These are phyloP conservation scores for Euphorbia lathyris DNA, from an alignment of 345 rosid genomes.

Conservation along the genomic window DNA sequence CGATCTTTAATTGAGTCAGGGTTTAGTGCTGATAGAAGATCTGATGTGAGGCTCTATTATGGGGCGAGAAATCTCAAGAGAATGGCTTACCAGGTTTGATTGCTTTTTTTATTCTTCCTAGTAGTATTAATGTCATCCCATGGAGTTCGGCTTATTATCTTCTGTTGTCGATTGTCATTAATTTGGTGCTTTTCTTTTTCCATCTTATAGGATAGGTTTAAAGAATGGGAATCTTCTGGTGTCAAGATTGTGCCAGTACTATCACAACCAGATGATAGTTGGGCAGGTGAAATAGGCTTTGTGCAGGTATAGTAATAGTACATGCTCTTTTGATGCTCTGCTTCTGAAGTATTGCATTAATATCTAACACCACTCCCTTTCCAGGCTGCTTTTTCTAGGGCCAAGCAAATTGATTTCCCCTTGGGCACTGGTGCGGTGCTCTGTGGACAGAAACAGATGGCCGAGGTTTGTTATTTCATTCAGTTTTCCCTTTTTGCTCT, in stretches of 20 bases:
- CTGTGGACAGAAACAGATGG: constrained; percentile 96
- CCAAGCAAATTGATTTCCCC: constrained; percentile 51
- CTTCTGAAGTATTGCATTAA: neutral
- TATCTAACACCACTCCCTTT: constrained; percentile 10
- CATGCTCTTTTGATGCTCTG: neutral
- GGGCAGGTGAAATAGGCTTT: constrained; percentile 87
- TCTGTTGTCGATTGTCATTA: neutral
- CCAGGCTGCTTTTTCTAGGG: constrained; percentile 87
- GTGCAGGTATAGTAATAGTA: constrained; percentile 58
- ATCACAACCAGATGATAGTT: constrained; percentile 73
- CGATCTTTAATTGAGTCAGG: constrained; percentile 89
- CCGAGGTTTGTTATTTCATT: constrained; percentile 76
- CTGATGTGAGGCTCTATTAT: constrained; percentile 84
- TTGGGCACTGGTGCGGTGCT: constrained; percentile 71
- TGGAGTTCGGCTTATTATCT: neutral
- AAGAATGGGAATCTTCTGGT: constrained; percentile 88
- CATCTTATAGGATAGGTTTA: constrained; percentile 68
- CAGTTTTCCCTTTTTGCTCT: constrained; percentile 1
- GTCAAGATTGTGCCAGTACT: constrained; percentile 80
- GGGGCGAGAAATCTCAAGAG: constrained; percentile 90
- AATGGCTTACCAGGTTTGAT: constrained; percentile 94
- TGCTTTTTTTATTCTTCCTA: neutral
- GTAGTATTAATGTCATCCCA: neutral
- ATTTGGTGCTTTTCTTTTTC: constrained; percentile 14
- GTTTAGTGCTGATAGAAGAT: constrained; percentile 64